Conservation (phyloP, 352 stramenopile species). For the Pythium apleroticum region DNA sequence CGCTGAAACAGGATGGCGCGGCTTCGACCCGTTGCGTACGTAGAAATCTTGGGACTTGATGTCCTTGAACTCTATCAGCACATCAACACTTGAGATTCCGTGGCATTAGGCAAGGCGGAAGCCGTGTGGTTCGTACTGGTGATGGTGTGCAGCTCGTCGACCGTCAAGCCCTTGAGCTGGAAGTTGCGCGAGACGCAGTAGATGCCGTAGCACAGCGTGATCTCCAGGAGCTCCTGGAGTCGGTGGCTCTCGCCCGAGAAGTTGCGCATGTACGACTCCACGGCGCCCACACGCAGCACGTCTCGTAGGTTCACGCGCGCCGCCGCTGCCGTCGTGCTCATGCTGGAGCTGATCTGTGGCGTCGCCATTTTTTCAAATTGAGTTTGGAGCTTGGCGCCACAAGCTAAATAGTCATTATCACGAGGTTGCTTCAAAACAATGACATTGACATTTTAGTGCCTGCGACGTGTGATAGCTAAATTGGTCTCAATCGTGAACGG, state of each 20-base stretch:
- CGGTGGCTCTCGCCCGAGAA: conserved; percentile 48
- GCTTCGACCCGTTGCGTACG: conserved; percentile 43
- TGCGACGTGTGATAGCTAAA: conserved; percentile 13
- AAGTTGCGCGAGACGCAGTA: conserved; percentile 67
- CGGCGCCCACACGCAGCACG: conserved; percentile 30
- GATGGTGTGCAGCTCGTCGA: conserved; percentile 56
- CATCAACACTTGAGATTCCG: not conserved
- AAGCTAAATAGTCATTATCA: conserved; percentile 3
- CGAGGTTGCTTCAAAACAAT: conserved; percentile 16
- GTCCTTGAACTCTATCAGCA: conserved; percentile 41
- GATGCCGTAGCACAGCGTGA: conserved; percentile 72
- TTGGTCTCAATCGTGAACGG: not conserved
- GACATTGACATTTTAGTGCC: conserved; percentile 13
- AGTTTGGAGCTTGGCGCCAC: not conserved
- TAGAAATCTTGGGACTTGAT: conserved; percentile 59
- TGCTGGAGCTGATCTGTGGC: not conserved
- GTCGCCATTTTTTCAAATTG: conserved; percentile 14
- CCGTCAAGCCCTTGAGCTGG: conserved; percentile 58
- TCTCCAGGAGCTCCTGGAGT: conserved; percentile 63
- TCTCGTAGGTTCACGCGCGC: conserved; percentile 26
- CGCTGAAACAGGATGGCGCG: not conserved
- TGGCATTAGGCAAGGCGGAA: not conserved
- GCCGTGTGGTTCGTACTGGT: conserved; percentile 34
- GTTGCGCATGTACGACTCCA: conserved; percentile 73
- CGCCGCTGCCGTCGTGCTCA: conserved; percentile 1